A percentile compares a stretch with the other conserved stretches of the same genome.
phyloP scores from a whole-genome alignment of 1,284 basidiomycete genomes.

The Ganoderma sinense region DNA sequence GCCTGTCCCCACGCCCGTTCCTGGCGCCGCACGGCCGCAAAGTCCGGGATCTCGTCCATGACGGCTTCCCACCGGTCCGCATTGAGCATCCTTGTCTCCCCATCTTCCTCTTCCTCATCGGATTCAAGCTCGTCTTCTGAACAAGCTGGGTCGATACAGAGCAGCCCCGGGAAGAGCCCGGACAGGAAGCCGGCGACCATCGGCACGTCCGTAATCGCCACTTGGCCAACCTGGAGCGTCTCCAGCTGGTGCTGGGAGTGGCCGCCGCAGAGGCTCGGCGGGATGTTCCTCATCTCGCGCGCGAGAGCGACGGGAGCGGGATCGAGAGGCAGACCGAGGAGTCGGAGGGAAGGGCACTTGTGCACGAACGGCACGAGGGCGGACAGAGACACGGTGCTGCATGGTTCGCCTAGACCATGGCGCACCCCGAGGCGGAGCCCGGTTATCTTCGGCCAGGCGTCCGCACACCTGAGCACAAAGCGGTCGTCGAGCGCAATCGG shows the following conservation, averaged over 20 bases:
- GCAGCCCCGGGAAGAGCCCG: background rate
- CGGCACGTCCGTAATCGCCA: background rate
- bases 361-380: background rate
- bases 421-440: background rate
- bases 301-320: background rate
- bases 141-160: background rate
- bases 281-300: background rate
- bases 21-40: background rate
- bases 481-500: background rate
- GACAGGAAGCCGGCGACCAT: conserved; percentile 4
- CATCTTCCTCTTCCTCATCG: background rate
- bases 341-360: background rate
- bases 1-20: background rate
- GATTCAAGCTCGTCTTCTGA: background rate
- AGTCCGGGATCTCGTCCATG: background rate
- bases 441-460: background rate
- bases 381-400: background rate
- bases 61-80: background rate
- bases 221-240: background rate
- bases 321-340: background rate
- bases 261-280: background rate
- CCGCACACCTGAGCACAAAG: background rate
- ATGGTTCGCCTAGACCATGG: background rate
- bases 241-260: background rate
- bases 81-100: background rate